Base-by-base conservation (phyloP, 2,329 filamentous ascomycete species). In the Aspergillus sp. region DNA sequence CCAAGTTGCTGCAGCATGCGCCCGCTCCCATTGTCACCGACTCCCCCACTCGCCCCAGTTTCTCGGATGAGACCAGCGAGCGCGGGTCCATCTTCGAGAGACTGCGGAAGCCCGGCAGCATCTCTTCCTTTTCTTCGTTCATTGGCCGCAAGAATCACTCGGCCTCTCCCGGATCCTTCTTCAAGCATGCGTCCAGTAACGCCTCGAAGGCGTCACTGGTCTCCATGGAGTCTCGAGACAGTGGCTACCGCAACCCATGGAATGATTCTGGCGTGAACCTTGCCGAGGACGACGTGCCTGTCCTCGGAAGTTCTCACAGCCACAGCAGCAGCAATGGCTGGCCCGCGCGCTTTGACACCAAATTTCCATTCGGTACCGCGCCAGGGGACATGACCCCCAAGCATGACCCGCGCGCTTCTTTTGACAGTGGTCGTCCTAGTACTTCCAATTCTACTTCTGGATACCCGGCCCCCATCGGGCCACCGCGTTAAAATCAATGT, bases 261-360 rank as follows among this genome's bases (percentile, higher is more conserved):
- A 97, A 97, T 76, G 94, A 98, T 76, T 96, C 92, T 73, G 94
- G 93, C 70, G 92, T 97, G 74, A 97, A 97, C 75, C 87, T 97
- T 67, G 84, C 91, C 64, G 94, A 97, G 71, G 92, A 97, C 66
- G 92, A 97, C 69, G 71, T 79, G 59, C 82, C 84, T 66, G 75
- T 75, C 66, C 76, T 80, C 60, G 80, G 79, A 60, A 81, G 78
- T 71, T 80, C 74, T 66, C 86, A 87, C 75, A 86, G 87, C 66
- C 86, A 86, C 69, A 90, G 87, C 74, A 87, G 86, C 73, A 83
- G 74, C 73, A 78, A 77, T 72, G 79, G 79, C 77, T 86, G 75
- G 81, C 80, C 77, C 69, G 70, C 77, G 63, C 79, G 79, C 66
- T 82, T 80, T 77, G 89, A 76, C 84, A 91, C 80, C 70, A 87